Evolutionary conservation across 2,329 filamentous ascomycete genomes (phyloP), one percentile per base, ranked within the genome.

Genomic region (Thielaviopsis musarum): DNA sequence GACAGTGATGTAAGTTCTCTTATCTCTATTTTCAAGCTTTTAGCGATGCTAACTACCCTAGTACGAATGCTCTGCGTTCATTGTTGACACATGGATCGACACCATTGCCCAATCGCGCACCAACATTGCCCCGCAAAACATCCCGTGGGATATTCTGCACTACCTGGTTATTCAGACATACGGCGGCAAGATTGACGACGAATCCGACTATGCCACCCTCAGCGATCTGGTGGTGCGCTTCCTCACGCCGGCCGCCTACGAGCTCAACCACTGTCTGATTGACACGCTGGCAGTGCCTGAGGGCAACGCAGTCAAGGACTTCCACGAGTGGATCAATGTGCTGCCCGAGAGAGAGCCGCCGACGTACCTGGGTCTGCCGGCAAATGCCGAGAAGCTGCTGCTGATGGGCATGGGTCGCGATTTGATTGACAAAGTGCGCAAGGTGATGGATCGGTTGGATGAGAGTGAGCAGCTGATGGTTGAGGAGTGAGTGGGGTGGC

Each of bases 61-160:
- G 87, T 97, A 97, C 72, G 91, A 98, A 78, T 98, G 93, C 73
- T 95, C 88, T 53, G 88, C 89, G 59, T 93, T 88, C 71, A 94
- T 98, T 64, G 89, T 97, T 65, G 93, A 98, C 69, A 88, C 86
- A 34, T 98, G 93, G 93, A 79, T 96, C 63, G 89, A 96, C 66
- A 77, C 77, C 4, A 83, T 88, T 34, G 87, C 91, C 2, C 83
- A 86, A 65, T 89, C 86, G 64, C 85, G 93, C 61, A 91, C 89
- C 62, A 98, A 98, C 70, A 84, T 98, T 65, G 89, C 91, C 1
- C 93, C 93, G 4, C 82, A 87, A 67, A 95, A 94, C 68, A 88
- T 98, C 21, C 94, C 93, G 1, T 98, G 93, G 93, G 86, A 94
- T 60, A 91, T 98, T 81, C 85, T 98, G 63, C 85, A 89, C 62